phyloP scores from a whole-genome alignment of 2,329 filamentous ascomycete genomes.

The Neofusicoccum sp. region DNA sequence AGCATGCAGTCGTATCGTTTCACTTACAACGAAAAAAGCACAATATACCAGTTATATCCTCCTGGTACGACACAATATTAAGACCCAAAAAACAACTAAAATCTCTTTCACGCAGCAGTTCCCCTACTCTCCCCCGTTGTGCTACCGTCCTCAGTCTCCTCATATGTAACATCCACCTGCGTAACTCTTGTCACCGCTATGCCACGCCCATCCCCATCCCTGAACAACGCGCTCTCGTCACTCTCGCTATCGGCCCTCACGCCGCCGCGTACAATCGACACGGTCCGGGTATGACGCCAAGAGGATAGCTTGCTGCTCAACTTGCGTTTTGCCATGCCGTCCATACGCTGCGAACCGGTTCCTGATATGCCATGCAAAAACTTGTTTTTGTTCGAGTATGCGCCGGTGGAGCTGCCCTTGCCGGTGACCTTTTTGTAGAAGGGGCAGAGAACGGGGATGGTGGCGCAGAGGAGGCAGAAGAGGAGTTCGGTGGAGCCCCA shows the following conservation, averaged over 20 bases:
- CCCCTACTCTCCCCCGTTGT: neutral
- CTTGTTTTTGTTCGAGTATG: neutral
- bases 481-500: constrained; percentile 40
- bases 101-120: neutral
- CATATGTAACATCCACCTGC: neutral
- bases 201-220: neutral
- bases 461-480: constrained; percentile 52
- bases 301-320: neutral
- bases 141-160: neutral
- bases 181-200: neutral
- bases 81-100: too few species aligned
- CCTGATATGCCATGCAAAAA: neutral
- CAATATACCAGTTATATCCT: too few species aligned
- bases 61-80: too few species aligned
- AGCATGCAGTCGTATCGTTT: too few species aligned
- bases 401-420: neutral
- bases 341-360: neutral
- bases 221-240: neutral
- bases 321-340: neutral
- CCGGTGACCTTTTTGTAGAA: constrained; percentile 34
- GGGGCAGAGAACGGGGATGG: constrained; percentile 47
- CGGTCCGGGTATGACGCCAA: neutral
- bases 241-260: neutral
- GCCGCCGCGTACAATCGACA: neutral
- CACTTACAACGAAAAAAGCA: too few species aligned